phyloP scores from a whole-genome alignment of 441 rosid genomes.

The Adansonia gregorii region DNA sequence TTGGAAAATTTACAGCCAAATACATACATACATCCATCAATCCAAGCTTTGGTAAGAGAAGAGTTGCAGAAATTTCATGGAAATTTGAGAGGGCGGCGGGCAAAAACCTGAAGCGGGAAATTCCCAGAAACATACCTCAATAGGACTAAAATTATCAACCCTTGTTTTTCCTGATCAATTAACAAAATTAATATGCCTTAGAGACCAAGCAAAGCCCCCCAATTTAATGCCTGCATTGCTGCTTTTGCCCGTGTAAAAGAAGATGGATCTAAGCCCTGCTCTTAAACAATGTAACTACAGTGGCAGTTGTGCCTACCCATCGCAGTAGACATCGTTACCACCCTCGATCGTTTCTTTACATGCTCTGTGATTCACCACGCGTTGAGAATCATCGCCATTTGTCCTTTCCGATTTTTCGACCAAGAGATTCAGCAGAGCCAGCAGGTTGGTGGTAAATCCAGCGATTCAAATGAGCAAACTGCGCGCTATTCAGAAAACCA shows the following conservation, averaged over 20 bases:
- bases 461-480: background rate
- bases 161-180: constrained; percentile 35
- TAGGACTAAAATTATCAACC: constrained; percentile 34
- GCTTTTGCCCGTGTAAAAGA: constrained; percentile 63
- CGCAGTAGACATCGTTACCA: constrained; percentile 29
- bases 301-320: constrained; percentile 15
- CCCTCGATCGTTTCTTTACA: constrained; percentile 26
- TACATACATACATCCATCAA: constrained; percentile 27
- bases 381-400: constrained; percentile 33
- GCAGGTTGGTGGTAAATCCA: background rate
- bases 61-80: constrained; percentile 20
- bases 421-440: constrained; percentile 5
- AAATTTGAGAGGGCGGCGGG: background rate
- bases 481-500: constrained; percentile 35
- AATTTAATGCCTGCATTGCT: constrained; percentile 24
- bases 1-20: constrained; percentile 41
- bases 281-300: constrained; percentile 36
- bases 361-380: constrained; percentile 20
- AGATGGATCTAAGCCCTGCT: constrained; percentile 53
- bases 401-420: constrained; percentile 18
- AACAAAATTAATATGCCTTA: constrained; percentile 63
- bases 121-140: constrained; percentile 35
- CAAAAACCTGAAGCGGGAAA: constrained; percentile 18
- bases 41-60: constrained; percentile 30
- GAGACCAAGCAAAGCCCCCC: constrained; percentile 44